Conservation (phyloP, 495 filamentous ascomycete genomes). For the Trichodelitschia bisporula region DNA sequence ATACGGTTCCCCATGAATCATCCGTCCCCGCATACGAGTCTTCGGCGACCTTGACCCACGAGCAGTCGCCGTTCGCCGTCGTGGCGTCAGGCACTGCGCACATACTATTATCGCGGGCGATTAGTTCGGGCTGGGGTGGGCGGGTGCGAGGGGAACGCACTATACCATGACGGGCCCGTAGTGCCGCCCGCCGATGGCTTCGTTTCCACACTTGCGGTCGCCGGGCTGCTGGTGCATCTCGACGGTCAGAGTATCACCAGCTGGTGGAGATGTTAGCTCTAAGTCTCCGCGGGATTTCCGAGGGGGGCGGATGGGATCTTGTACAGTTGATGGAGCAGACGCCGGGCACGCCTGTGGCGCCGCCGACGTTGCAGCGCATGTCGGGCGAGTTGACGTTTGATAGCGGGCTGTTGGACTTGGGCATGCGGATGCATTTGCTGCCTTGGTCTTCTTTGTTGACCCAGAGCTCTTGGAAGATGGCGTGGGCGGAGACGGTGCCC, state of each 20-base stretch:
- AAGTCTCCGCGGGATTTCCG: neutral
- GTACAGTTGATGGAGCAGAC: too few relatives aligned
- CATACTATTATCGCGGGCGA: too few relatives aligned
- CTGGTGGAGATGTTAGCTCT: slow-evolving; percentile 5
- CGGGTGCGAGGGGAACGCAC: too few relatives aligned
- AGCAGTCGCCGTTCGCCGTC: slow-evolving; percentile 15
- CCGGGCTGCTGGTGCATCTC: slow-evolving; percentile 28
- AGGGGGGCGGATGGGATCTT: neutral
- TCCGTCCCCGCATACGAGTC: slow-evolving; percentile 9
- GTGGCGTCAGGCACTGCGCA: slow-evolving; percentile 24
- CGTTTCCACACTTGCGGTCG: slow-evolving; percentile 19
- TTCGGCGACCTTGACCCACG: slow-evolving; percentile 13
- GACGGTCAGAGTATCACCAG: slow-evolving; percentile 20
- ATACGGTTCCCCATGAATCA: slow-evolving; percentile 8
- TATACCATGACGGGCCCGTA: slow-evolving; percentile 28
- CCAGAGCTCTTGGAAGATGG: slow-evolving; percentile 11
- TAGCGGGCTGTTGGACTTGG: slow-evolving; percentile 9
- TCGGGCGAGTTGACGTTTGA: slow-evolving; percentile 4
- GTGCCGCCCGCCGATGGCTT: slow-evolving; percentile 26
- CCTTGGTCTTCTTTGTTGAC: slow-evolving; percentile 6
- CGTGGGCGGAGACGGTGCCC: slow-evolving; percentile 8
- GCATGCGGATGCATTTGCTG: slow-evolving; percentile 4
- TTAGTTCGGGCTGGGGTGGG: too few relatives aligned
- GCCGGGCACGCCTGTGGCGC: too few relatives aligned
- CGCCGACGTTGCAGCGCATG: slow-evolving; percentile 7